Percentiles rank a stretch among this genome's conserved stretches.
Evolutionary conservation across 2,329 filamentous ascomycete genomes (phyloP).

Genomic region (Metarhizium rileyi): DNA sequence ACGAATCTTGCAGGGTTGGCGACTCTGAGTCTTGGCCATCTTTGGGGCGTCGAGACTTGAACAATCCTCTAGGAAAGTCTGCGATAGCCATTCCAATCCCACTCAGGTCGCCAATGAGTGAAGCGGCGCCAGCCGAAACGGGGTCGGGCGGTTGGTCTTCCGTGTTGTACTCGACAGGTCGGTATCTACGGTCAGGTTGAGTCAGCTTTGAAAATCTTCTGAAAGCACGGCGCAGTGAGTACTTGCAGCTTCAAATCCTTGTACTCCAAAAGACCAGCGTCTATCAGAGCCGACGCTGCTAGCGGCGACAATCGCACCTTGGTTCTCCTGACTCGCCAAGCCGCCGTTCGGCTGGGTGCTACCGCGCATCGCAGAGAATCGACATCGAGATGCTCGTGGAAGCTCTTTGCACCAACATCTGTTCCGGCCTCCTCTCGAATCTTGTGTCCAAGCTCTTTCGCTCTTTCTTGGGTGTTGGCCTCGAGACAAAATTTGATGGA

Average conservation of each 20-base stretch:
- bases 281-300: constrained; percentile 59
- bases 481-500: constrained; percentile 53
- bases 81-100: constrained; percentile 75
- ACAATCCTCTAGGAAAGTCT: constrained; percentile 54
- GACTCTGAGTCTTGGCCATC: constrained; percentile 5
- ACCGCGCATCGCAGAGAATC: constrained; percentile 61
- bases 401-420: constrained; percentile 54
- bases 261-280: constrained; percentile 54
- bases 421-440: constrained; percentile 59
- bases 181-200: constrained; percentile 28
- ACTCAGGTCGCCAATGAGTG: constrained; percentile 73
- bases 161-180: constrained; percentile 58
- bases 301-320: constrained; percentile 60
- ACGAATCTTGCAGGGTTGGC: constrained; percentile 1
- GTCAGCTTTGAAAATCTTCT: constrained; percentile 8
- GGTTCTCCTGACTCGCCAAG: constrained; percentile 64
- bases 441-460: constrained; percentile 47
- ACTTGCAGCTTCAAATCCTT: constrained; percentile 63
- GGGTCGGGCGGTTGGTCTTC: constrained; percentile 73
- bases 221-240: no score
- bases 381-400: constrained; percentile 60
- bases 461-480: constrained; percentile 47
- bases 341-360: constrained; percentile 56
- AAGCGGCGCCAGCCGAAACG: constrained; percentile 64
- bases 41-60: constrained; percentile 27